phyloP scores from a whole-genome alignment of 192 early-diverging fungal species.

The Geranomyces michiganensis region DNA sequence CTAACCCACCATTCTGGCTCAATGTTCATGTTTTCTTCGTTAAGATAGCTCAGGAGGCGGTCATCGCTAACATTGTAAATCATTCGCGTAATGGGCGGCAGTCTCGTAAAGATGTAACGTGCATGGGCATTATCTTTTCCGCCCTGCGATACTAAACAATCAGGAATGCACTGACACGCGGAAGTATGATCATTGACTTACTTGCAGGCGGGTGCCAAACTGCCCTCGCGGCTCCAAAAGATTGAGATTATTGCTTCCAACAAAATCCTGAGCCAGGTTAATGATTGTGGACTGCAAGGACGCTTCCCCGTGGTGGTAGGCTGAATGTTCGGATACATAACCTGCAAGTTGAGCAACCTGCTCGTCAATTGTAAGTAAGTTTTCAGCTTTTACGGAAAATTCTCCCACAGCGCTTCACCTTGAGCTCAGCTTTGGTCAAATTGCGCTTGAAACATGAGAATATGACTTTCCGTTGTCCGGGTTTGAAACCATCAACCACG shows the following conservation, averaged over 20 bases:
- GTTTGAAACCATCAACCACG: constrained; percentile 87
- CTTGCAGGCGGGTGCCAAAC: constrained; percentile 77
- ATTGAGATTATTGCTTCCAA: constrained; percentile 89
- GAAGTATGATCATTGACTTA: constrained; percentile 37
- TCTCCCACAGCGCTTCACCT: constrained; percentile 59
- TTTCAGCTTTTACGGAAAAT: too few species aligned
- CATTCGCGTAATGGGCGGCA: constrained; percentile 64
- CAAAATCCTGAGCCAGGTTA: constrained; percentile 84
- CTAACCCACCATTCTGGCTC: constrained; percentile 80
- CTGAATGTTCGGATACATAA: constrained; percentile 78
- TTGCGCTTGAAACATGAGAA: constrained; percentile 77
- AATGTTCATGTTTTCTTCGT: constrained; percentile 79
- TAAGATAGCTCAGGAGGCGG: constrained; percentile 68
- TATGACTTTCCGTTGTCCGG: constrained; percentile 89
- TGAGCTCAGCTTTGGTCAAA: constrained; percentile 68
- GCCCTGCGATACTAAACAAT: constrained; percentile 46
- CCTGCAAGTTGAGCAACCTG: constrained; percentile 79
- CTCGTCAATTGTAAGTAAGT: neutral
- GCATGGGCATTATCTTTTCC: constrained; percentile 89
- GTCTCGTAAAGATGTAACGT: constrained; percentile 86
- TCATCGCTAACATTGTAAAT: constrained; percentile 79
- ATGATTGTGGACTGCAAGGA: constrained; percentile 78
- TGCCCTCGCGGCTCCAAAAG: constrained; percentile 77
- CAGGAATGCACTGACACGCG: neutral
- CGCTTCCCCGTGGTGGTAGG: constrained; percentile 91